A percentile compares a stretch with the other conserved stretches of the same genome.
Evolutionary conservation across 371 early-diverging fungal species (phyloP).

Genomic region (Circinella umbellata): DNA sequence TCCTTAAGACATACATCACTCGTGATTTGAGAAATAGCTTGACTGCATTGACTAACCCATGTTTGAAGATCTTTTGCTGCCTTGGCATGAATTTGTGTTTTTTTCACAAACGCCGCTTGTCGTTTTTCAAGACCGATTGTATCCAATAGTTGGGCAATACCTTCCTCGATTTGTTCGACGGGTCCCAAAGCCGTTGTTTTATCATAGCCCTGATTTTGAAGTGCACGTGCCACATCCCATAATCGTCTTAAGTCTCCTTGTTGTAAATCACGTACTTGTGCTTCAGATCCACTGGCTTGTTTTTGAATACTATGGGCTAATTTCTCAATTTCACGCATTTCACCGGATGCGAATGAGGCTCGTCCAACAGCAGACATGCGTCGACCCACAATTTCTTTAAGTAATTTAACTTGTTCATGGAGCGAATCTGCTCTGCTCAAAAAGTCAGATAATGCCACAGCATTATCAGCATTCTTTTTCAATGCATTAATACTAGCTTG

Average conservation of each 20-base stretch:
- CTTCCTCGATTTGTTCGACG: conserved; percentile 26
- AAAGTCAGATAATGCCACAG: conserved; percentile 35
- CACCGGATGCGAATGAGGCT: conserved; percentile 28
- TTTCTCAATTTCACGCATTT: conserved; percentile 24
- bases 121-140: conserved; percentile 35
- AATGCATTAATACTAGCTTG: conserved; percentile 27
- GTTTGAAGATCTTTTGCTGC: conserved; percentile 42
- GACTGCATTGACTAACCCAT: conserved; percentile 49
- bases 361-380: conserved; percentile 31
- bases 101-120: conserved; percentile 47
- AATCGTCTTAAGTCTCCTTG: conserved; percentile 26
- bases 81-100: conserved; percentile 47
- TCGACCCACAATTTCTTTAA: conserved; percentile 31
- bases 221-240: conserved; percentile 27
- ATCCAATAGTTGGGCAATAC: conserved; percentile 30
- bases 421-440: conserved; percentile 32
- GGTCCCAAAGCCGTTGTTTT: conserved; percentile 29
- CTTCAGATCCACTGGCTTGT: conserved; percentile 25
- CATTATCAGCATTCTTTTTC: conserved; percentile 35
- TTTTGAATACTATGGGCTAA: conserved; percentile 21
- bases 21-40: conserved; percentile 39
- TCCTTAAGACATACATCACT: conserved; percentile 46
- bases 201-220: conserved; percentile 27
- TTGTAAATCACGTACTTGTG: conserved; percentile 16
- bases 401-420: conserved; percentile 26